Percentiles rank a stretch among this genome's conserved stretches.
Evolutionary conservation across 345 rosid species (phyloP).

Genomic region (Eutrema yunnanense): DNA sequence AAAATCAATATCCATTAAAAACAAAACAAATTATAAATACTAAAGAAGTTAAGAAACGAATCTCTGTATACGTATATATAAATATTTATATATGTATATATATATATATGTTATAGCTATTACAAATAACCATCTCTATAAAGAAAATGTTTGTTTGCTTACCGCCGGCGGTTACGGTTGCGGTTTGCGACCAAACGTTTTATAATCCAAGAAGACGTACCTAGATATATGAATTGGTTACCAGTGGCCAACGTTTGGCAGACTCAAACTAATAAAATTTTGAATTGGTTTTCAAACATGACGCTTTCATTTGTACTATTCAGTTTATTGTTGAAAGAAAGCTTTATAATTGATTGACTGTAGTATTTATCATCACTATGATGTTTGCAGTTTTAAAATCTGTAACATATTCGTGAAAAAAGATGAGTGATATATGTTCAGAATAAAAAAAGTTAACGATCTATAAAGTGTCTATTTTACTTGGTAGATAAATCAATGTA

Average conservation of each 20-base stretch:
- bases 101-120: too few relatives aligned
- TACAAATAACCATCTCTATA: too few relatives aligned
- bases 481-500: background rate
- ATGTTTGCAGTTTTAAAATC: background rate
- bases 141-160: too few relatives aligned
- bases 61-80: too few relatives aligned
- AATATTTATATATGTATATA: too few relatives aligned
- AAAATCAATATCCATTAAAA: too few relatives aligned
- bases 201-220: background rate
- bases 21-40: too few relatives aligned
- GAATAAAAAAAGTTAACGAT: background rate
- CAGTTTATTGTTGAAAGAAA: background rate
- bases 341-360: background rate
- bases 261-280: background rate
- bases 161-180: too few relatives aligned
- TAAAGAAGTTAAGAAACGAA: too few relatives aligned
- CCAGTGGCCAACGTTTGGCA: conserved; percentile 5
- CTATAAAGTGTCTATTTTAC: background rate
- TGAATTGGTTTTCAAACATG: background rate
- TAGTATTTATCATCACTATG: background rate
- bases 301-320: background rate
- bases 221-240: background rate
- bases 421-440: background rate
- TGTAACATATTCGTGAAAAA: background rate
- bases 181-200: background rate